Evolutionary conservation across 768 basidiomycete species (phyloP).

Genomic region (Collybia nuda): DNA sequence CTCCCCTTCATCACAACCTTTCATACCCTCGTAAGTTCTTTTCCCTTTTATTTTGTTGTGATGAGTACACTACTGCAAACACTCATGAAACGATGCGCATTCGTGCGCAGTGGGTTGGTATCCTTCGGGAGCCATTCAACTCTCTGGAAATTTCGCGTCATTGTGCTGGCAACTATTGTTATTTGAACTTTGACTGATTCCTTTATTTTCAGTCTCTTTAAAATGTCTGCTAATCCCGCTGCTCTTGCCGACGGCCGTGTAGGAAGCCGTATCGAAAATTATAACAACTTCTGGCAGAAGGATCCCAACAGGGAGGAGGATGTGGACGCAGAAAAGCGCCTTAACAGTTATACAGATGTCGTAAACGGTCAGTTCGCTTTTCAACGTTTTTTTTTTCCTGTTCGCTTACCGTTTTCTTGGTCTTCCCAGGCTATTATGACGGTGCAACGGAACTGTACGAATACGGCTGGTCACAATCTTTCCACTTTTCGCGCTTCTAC

Average conservation of each 20-base stretch:
- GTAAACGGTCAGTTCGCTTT: conserved; percentile 70
- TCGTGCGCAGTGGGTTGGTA: conserved; percentile 22
- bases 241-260: conserved; percentile 56
- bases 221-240: conserved; percentile 13
- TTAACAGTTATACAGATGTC: conserved; percentile 87
- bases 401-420: conserved; percentile 1
- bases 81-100: conserved; percentile 20
- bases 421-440: conserved; percentile 83
- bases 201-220: neutral
- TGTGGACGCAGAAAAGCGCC: conserved; percentile 66
- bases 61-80: conserved; percentile 1
- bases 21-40: conserved; percentile 11
- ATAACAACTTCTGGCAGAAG: conserved; percentile 91
- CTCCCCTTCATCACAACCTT: conserved; percentile 3
- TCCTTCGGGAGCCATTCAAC: conserved; percentile 42
- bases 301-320: conserved; percentile 69
- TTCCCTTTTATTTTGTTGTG: neutral
- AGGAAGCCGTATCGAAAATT: conserved; percentile 72
- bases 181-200: conserved; percentile 5
- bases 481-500: conserved; percentile 98
- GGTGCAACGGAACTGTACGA: conserved; percentile 95
- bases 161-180: neutral
- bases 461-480: conserved; percentile 88
- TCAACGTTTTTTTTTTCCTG: neutral
- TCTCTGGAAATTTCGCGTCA: conserved; percentile 24